Conservation (phyloP, 225 moss, liverwort and hornwort genomes). For the Ulota crispa region DNA sequence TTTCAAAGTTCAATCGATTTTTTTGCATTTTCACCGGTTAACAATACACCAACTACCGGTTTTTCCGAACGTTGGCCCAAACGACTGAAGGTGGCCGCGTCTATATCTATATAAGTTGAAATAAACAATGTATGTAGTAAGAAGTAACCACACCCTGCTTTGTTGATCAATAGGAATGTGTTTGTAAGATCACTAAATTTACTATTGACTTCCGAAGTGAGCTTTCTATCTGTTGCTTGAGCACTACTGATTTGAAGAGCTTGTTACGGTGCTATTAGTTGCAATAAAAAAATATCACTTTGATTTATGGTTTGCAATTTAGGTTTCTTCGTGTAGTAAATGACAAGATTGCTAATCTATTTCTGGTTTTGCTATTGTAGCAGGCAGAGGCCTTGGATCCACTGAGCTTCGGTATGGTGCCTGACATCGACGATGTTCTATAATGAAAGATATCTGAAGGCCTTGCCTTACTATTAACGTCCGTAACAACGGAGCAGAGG, state of each 20-base stretch:
- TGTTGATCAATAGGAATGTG: neutral
- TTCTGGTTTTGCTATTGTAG: constrained; percentile 25
- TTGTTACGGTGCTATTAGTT: neutral
- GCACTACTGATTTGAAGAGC: neutral
- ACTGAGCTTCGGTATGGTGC: constrained; percentile 76
- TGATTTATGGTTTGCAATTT: neutral
- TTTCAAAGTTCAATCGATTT: too few species aligned
- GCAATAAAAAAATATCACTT: neutral
- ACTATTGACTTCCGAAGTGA: neutral
- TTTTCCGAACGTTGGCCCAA: too few species aligned
- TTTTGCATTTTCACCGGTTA: too few species aligned
- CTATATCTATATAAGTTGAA: too few species aligned
- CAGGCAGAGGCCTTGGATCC: constrained; percentile 88
- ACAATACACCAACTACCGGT: too few species aligned
- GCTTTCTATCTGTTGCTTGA: neutral
- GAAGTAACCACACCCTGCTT: neutral
- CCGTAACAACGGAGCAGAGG: constrained; percentile 22
- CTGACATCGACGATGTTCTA: constrained; percentile 57
- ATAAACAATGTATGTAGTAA: neutral
- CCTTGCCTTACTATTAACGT: constrained; percentile 9
- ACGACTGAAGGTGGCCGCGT: too few species aligned
- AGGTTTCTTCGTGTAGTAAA: neutral
- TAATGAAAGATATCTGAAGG: constrained; percentile 17
- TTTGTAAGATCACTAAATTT: neutral
- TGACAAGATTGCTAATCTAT: constrained; percentile 9